Base-by-base conservation (phyloP, 805 yeast genomes). In the Candida orba region DNA sequence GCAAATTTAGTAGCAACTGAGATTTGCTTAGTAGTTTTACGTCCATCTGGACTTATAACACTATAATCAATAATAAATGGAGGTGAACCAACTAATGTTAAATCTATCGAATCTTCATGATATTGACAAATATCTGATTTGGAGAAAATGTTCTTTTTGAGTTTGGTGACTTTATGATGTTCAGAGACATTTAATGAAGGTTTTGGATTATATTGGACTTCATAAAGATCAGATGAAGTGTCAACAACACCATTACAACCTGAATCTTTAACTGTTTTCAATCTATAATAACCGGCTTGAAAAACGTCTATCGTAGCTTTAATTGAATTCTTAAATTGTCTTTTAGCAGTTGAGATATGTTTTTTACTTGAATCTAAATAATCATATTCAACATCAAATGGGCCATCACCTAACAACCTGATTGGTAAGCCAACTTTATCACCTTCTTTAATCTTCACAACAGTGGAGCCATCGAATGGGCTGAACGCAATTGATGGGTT, bases 21-120 rank as follows among this genome's bases (percentile, higher is more conserved):
- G 23, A 75, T 53, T 8, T 60, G 54, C 40, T 67, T 68, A 50
- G 49, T 57, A 22, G 53, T 49, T 46, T 49, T 58, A 41, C 58
- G 61, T 1, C 87, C 87, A 53, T 64, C 68, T 7, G 93, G 90
- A 34, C 71, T 63, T 24, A 64, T 64, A 14, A 84, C 62, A n/a
- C 76, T 74, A 58, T 88, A 87, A 34, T 76, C 78, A 23, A 89
- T 65, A n/a, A 74, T 62, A 50, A 87, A 87, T 22, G 91, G 90
- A 1, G 80, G 69, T 6, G 74, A 62, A 2, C 88, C 91, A 34
- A 63, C 64, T 31, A 84, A 59, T 2, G 69, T 58, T 30, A 84
- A 48, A 42, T 75, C 81, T 29, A 77, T 57, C 2, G 71, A 64
- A 43, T 69, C 73, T 43, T 72, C 77, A 27, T 63, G 66, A 34